Base-by-base conservation (phyloP, 2,329 filamentous ascomycete genomes). In the Cordyceps cicadae region DNA sequence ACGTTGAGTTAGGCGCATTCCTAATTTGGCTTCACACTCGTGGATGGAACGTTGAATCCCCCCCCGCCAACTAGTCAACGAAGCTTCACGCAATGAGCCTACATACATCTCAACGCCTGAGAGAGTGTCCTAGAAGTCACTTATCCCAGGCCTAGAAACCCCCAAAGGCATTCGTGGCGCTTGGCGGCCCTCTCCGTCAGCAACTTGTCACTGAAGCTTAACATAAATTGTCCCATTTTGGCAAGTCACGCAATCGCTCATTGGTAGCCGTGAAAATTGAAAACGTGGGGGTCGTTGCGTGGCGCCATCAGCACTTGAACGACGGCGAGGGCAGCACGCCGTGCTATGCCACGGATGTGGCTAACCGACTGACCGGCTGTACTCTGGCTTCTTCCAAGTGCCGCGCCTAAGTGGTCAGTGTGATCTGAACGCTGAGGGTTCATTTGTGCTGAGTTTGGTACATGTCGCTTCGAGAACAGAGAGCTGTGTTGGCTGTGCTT, bases 361-460 rank as follows among this genome's bases (percentile, higher is more conserved):
- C 54, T n/a, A 56, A 56, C 26, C 54, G 54, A 17, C 58, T 60
- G 11, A 60, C 58, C 14, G 58, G 58, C 43, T 60, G 58, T 50
- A 60, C 58, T 14, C 58, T 60, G 9, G 58, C 58, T 14, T 14
- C 49, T 5, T 49, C 41, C 14, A n/a, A 53, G 48, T 60, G 58
- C 50, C 17, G 29, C 11, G 45, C 45, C 11, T 48, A 48, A 14
- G 9, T 9, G 8, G 11, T 24, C 8, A 9, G 8, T 21, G 19
- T 26, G 3, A 15, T 19, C 45, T 3, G 3, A 48, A 6, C 3
- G 14, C 8, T 14, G 45, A 5, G 14, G 19, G 4, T n/a, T 48
- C 45, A 48, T 26, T 48, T 48, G 19, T 12, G 2, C n/a, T 26
- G 11, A 45, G 2, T 5, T 43, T 45, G 17, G 45, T 48, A 48